phyloP scores from a whole-genome alignment of 768 basidiomycete species.

The Termitomyces sp. region DNA sequence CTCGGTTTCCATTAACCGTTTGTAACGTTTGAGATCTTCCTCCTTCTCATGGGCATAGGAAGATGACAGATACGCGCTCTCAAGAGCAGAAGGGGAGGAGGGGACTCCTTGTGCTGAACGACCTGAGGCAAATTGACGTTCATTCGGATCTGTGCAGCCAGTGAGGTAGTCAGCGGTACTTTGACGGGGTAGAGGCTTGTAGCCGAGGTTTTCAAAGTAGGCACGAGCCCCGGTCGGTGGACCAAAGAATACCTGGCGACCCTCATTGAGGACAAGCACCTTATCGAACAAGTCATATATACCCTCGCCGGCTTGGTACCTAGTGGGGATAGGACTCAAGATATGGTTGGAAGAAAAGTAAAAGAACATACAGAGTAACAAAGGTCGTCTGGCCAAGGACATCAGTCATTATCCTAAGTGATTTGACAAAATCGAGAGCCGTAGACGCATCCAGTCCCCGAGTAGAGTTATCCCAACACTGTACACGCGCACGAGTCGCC shows the following conservation, averaged over 20 bases:
- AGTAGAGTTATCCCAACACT: constrained; percentile 84
- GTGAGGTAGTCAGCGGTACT: constrained; percentile 85
- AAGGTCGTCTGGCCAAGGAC: constrained; percentile 77
- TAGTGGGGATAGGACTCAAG: constrained; percentile 11
- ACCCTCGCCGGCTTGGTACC: constrained; percentile 79
- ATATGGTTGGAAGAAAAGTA: neutral
- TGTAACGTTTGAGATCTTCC: constrained; percentile 52
- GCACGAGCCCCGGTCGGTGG: constrained; percentile 64
- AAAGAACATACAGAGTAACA: constrained; percentile 55
- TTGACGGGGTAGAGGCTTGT: constrained; percentile 71
- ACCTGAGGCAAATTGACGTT: constrained; percentile 72
- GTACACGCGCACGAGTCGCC: constrained; percentile 73
- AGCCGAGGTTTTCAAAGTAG: constrained; percentile 78
- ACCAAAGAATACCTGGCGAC: constrained; percentile 80
- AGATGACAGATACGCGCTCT: constrained; percentile 54
- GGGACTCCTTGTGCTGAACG: constrained; percentile 56
- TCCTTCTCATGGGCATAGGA: constrained; percentile 36
- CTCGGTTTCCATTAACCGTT: constrained; percentile 49
- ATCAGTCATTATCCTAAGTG: constrained; percentile 79
- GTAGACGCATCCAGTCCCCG: constrained; percentile 83
- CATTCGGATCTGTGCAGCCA: constrained; percentile 79
- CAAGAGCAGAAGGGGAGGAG: constrained; percentile 63
- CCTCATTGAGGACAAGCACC: constrained; percentile 77
- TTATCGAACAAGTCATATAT: constrained; percentile 83
- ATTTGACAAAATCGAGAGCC: constrained; percentile 80